These are phyloP conservation scores for Russula vinacea DNA, from an alignment of 768 basidiomycete species.

Conservation along the genomic window DNA sequence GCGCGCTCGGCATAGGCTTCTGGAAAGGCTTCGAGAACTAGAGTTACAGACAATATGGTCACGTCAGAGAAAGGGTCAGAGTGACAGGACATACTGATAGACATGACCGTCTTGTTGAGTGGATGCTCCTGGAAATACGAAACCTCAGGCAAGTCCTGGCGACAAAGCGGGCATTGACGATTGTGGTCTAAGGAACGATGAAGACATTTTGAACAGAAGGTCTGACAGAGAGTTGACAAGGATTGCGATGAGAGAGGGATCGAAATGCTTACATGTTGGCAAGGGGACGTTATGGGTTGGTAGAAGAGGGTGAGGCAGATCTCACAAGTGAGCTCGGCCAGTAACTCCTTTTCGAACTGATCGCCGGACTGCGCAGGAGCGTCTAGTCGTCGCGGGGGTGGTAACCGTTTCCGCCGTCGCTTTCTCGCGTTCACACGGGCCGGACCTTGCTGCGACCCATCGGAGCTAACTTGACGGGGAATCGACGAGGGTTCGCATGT, in stretches of 20 bases:
- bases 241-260: slow-evolving; percentile 16
- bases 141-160: slow-evolving; percentile 70
- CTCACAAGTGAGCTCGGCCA: slow-evolving; percentile 78
- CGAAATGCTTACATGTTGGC: slow-evolving; percentile 73
- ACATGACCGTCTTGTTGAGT: slow-evolving; percentile 64
- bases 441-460: slow-evolving; percentile 23
- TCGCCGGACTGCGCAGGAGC: slow-evolving; percentile 35
- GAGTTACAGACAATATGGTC: slow-evolving; percentile 3
- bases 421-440: slow-evolving; percentile 34
- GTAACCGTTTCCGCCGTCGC: slow-evolving; percentile 33
- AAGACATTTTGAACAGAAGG: slow-evolving; percentile 87
- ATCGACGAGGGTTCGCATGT: slow-evolving; percentile 36
- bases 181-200: slow-evolving; percentile 89
- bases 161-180: slow-evolving; percentile 79
- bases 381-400: slow-evolving; percentile 35
- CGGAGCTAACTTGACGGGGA: slow-evolving; percentile 17
- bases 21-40: slow-evolving; percentile 71
- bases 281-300: slow-evolving; percentile 88
- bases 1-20: slow-evolving; percentile 60
- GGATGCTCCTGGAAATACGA: slow-evolving; percentile 80
- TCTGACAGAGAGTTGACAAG: slow-evolving; percentile 46
- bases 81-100: slow-evolving; percentile 52
- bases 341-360: slow-evolving; percentile 58
- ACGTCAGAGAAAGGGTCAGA: slow-evolving; percentile 1
- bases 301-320: slow-evolving; percentile 84